These are phyloP conservation scores for Pseudogymnoascus sp. DNA, from an alignment of 2,329 filamentous ascomycete genomes.

Conservation along the genomic window DNA sequence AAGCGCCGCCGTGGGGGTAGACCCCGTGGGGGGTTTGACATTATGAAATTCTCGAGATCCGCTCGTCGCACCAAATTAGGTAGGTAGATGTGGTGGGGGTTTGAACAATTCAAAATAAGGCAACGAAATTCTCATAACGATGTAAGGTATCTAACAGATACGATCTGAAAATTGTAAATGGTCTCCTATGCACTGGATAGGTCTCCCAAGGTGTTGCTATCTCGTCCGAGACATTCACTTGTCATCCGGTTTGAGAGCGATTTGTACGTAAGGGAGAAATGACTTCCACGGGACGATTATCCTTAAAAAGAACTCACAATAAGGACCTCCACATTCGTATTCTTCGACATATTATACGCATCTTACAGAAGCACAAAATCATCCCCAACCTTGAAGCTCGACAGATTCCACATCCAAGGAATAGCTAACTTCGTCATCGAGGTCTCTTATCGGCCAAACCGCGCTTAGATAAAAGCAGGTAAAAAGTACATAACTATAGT, in stretches of 20 bases:
- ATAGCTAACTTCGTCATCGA: conserved; percentile 8
- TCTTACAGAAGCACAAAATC: conserved; percentile 10
- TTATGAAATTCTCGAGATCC: conserved; percentile 7
- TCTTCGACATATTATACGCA: conserved; percentile 33
- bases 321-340: conserved; percentile 47
- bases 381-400: background rate
- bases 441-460: conserved; percentile 6
- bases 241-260: background rate
- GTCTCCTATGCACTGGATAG: background rate
- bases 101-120: background rate
- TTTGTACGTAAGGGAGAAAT: background rate
- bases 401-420: background rate
- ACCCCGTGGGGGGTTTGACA: background rate
- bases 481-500: background rate
- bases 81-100: background rate
- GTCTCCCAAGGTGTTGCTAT: background rate
- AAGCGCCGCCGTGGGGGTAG: conserved; percentile 1
- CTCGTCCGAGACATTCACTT: background rate
- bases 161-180: background rate
- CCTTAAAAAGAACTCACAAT: conserved; percentile 36
- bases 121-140: background rate
- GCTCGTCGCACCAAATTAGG: conserved; percentile 1
- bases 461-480: conserved; percentile 9
- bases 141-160: background rate
- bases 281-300: background rate